Base-by-base conservation (phyloP, 2,329 filamentous ascomycete genomes). In the Geosmithia morbida region DNA sequence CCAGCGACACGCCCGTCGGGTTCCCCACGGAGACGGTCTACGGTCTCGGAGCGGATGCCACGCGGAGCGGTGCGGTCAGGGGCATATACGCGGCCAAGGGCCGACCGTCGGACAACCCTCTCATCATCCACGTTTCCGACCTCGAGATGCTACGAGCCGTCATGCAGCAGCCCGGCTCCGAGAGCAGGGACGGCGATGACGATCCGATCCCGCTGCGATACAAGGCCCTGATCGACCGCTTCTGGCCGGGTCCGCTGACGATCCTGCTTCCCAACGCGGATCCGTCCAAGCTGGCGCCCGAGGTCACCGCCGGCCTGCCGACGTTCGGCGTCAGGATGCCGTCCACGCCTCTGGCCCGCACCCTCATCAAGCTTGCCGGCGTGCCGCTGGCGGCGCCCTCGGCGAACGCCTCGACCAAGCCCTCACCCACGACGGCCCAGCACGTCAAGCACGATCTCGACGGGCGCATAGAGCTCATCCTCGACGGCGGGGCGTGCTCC, bases 21-120 rank as follows among this genome's bases (percentile, higher is more conserved):
- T 98, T 98, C 60, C 92, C 92, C 1, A 98, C 92, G 0, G 92
- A 98, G 66, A 98, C 92, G 0, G 92, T 98, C 1, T 98, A 98
- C 61, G 92, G 92, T 0, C 74, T 98, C 7, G 92, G 88, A n/a
- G 92, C 92, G 14, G 92, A 97, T 66, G 92, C 92, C 11, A 97
- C 89, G 22, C 78, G 87, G 56, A 87, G 82, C 57, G 71, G 69
- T 20, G 85, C 90, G 2, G 90, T 97, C 7, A 80, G 75, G 58
- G 89, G 88, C n/a, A 98, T 98, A 54, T 98, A 92, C 63, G 73
- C 78, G 19, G 88, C 87, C 46, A 98, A 98, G 66, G 85, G 87
- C 48, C 71, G 92, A 48, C 92, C 92, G 3, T 85, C 84, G 7
- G 92, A 98, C 60, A 98, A 98, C 61, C 92, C 92, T 17, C 76